Percentiles rank a stretch among this genome's conserved stretches.
Conservation (phyloP, 2,329 filamentous ascomycete species). For the Penicillium sclerotigenum region DNA sequence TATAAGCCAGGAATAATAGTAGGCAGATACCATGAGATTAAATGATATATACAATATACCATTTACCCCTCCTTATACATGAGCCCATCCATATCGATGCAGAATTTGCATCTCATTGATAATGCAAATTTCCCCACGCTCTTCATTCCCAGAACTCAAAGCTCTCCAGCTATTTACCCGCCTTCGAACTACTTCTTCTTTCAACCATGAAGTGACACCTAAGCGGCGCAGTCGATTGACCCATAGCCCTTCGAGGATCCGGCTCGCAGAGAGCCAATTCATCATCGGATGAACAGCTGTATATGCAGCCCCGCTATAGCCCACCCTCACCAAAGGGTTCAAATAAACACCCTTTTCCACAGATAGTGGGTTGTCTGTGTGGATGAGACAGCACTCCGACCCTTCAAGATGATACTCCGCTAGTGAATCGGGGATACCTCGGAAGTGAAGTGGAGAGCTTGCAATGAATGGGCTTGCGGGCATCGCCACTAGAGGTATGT, state of each 20-base stretch:
- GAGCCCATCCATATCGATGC: slow-evolving; percentile 19
- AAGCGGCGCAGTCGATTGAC: slow-evolving; percentile 54
- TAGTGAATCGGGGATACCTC: slow-evolving; percentile 62
- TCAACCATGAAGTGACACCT: slow-evolving; percentile 34
- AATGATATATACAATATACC: neutral
- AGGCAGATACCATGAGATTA: neutral
- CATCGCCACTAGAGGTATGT: slow-evolving; percentile 25
- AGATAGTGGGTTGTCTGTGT: slow-evolving; percentile 38
- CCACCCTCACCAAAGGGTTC: slow-evolving; percentile 42
- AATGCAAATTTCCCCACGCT: slow-evolving; percentile 18
- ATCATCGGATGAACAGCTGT: slow-evolving; percentile 20
- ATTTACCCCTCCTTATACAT: slow-evolving; percentile 7
- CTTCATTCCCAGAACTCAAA: slow-evolving; percentile 7
- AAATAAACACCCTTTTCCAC: slow-evolving; percentile 34
- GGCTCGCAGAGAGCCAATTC: slow-evolving; percentile 49
- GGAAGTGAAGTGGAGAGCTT: slow-evolving; percentile 54
- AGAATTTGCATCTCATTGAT: slow-evolving; percentile 27
- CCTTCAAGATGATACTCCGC: slow-evolving; percentile 58
- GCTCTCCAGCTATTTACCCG: slow-evolving; percentile 39
- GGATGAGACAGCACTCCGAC: slow-evolving; percentile 70
- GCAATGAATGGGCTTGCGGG: slow-evolving; percentile 20
- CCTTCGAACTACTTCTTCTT: slow-evolving; percentile 27
- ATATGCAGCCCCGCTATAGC: slow-evolving; percentile 32
- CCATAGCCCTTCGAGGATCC: slow-evolving; percentile 58
- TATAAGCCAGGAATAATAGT: neutral